Evolutionary conservation across 176 grass and related monocot genomes (phyloP).

Genomic region (Alloteropsis semialata): DNA sequence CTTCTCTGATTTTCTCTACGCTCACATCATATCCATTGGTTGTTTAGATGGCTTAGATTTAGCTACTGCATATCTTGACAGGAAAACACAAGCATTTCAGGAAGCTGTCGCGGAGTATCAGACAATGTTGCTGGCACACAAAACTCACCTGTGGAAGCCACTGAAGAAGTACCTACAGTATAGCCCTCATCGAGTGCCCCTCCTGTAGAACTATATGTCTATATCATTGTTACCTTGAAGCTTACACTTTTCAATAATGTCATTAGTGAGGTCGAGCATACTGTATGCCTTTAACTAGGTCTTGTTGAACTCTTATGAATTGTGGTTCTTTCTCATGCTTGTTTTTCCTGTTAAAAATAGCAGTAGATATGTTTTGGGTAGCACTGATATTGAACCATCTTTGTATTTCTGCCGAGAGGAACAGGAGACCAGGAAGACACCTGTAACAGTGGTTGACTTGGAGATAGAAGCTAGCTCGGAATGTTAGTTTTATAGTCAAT

Average conservation of each 20-base stretch:
- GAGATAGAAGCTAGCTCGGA: conserved; percentile 19
- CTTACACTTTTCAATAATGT: not conserved
- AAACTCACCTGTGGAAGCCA: conserved; percentile 41
- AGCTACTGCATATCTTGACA: too few species aligned
- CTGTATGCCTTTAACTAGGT: not conserved
- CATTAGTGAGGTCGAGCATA: not conserved
- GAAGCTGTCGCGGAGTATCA: not conserved
- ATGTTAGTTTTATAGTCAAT: conserved; percentile 40
- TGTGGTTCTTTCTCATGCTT: not conserved
- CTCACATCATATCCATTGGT: too few species aligned
- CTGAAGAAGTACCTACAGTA: conserved; percentile 36
- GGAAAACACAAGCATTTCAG: too few species aligned
- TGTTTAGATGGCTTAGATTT: too few species aligned
- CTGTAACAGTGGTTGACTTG: conserved; percentile 35
- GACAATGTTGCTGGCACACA: not conserved
- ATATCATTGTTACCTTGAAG: not conserved
- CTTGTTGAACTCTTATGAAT: not conserved
- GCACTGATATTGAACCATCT: not conserved
- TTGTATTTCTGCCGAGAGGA: conserved; percentile 45
- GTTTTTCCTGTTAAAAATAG: not conserved
- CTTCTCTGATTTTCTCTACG: too few species aligned
- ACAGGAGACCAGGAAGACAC: conserved; percentile 15
- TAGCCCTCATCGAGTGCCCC: conserved; percentile 42
- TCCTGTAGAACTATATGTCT: conserved; percentile 10
- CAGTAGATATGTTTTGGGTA: not conserved